phyloP scores from a whole-genome alignment of 202 grass and related monocot species.

The Panicum hallii region DNA sequence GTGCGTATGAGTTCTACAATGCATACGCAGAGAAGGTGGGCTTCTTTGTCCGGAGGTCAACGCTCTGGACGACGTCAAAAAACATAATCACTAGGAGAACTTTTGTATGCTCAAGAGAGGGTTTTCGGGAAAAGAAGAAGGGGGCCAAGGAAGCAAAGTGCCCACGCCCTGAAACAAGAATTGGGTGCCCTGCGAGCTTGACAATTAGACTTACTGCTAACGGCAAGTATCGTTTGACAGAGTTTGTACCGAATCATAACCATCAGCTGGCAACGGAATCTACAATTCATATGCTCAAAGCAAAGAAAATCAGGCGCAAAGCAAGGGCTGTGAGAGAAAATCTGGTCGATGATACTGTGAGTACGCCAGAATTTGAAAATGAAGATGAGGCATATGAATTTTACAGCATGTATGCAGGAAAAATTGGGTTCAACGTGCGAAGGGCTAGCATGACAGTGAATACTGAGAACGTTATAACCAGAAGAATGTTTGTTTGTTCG shows the following conservation, averaged over 20 bases:
- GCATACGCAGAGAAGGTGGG: slow-evolving; percentile 78
- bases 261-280: slow-evolving; percentile 76
- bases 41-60: slow-evolving; percentile 93
- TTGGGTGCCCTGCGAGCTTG: slow-evolving; percentile 83
- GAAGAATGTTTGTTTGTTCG: slow-evolving; percentile 97
- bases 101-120: slow-evolving; percentile 93
- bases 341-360: slow-evolving; percentile 74
- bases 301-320: slow-evolving; percentile 85
- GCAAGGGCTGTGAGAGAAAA: slow-evolving; percentile 78
- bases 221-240: slow-evolving; percentile 89
- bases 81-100: slow-evolving; percentile 92
- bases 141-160: slow-evolving; percentile 88
- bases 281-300: slow-evolving; percentile 72
- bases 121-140: slow-evolving; percentile 92
- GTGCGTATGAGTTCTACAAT: slow-evolving; percentile 91
- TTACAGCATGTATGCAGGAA: slow-evolving; percentile 87
- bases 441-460: slow-evolving; percentile 89
- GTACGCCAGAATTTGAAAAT: slow-evolving; percentile 79
- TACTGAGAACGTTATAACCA: slow-evolving; percentile 83
- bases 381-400: slow-evolving; percentile 94
- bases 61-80: slow-evolving; percentile 89
- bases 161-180: slow-evolving; percentile 86
- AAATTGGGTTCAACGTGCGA: slow-evolving; percentile 83
- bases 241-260: slow-evolving; percentile 83
- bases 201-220: slow-evolving; percentile 86